Percentiles rank a stretch among this genome's conserved stretches.
Conservation (phyloP, 2,329 filamentous ascomycete genomes). For the Ceratocystis cacaofunesta region DNA sequence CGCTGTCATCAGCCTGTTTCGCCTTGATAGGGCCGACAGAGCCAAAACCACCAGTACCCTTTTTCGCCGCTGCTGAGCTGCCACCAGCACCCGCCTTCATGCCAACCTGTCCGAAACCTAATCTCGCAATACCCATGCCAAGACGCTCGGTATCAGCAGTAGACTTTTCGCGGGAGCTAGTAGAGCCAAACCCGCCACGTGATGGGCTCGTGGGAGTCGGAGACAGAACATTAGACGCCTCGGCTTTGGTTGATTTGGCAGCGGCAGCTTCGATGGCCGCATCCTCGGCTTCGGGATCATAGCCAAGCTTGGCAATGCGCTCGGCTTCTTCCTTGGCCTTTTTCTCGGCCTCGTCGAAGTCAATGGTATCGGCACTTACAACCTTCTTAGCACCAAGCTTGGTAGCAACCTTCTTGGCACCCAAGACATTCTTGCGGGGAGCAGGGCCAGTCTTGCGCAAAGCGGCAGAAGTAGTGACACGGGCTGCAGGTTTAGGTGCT, state of each 20-base stretch:
- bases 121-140: slow-evolving; percentile 71
- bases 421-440: slow-evolving; percentile 75
- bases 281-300: slow-evolving; percentile 79
- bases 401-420: slow-evolving; percentile 61
- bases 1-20: slow-evolving; percentile 48
- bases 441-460: slow-evolving; percentile 58
- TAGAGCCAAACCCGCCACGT: slow-evolving; percentile 47
- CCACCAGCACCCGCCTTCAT: slow-evolving; percentile 39
- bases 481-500: slow-evolving; percentile 43
- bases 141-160: slow-evolving; percentile 74
- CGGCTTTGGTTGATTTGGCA: slow-evolving; percentile 31
- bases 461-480: slow-evolving; percentile 64
- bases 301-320: slow-evolving; percentile 85
- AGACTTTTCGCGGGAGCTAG: slow-evolving; percentile 43
- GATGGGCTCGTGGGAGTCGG: slow-evolving; percentile 62
- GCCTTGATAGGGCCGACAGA: slow-evolving; percentile 64
- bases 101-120: slow-evolving; percentile 77
- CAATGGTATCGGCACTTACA: slow-evolving; percentile 60
- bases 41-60: slow-evolving; percentile 75
- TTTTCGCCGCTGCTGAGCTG: slow-evolving; percentile 45
- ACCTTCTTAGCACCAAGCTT: slow-evolving; percentile 86
- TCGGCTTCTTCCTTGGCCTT: slow-evolving; percentile 97
- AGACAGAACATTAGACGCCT: slow-evolving; percentile 48
- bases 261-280: slow-evolving; percentile 48
- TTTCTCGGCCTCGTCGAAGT: slow-evolving; percentile 94